Conservation (phyloP, 2,329 filamentous ascomycete genomes). For the Fusarium sp. region DNA sequence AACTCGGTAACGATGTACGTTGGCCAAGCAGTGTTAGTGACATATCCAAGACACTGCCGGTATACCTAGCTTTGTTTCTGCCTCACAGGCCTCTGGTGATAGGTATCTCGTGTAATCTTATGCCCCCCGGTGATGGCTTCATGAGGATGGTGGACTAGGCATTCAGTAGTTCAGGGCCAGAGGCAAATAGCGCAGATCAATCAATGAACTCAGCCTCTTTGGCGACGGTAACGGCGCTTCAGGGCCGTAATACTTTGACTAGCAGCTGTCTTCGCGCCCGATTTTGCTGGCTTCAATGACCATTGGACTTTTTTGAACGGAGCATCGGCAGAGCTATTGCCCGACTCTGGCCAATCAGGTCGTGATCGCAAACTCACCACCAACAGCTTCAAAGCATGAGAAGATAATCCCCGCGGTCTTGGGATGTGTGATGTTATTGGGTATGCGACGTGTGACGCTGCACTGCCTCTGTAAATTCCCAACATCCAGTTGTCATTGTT, state of each 20-base stretch:
- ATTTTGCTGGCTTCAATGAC: constrained; percentile 29
- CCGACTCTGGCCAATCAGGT: constrained; percentile 26
- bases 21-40: constrained; percentile 20
- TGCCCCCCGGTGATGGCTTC: constrained; percentile 10
- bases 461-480: constrained; percentile 33
- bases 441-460: constrained; percentile 27
- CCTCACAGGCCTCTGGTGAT: constrained; percentile 1
- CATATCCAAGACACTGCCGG: neutral
- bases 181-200: constrained; percentile 16
- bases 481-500: constrained; percentile 32
- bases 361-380: constrained; percentile 9
- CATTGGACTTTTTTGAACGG: constrained; percentile 21
- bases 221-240: constrained; percentile 14
- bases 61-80: constrained; percentile 11
- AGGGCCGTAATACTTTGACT: constrained; percentile 22
- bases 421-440: constrained; percentile 27
- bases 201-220: constrained; percentile 27
- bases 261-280: constrained; percentile 25
- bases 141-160: neutral
- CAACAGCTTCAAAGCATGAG: neutral
- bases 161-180: constrained; percentile 4
- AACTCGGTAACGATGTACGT: constrained; percentile 28
- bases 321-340: constrained; percentile 34
- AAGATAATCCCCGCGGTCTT: constrained; percentile 1
- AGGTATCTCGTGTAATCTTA: neutral